These are phyloP conservation scores for Phytophthora litchii DNA, from an alignment of 352 stramenopile species.

Conservation along the genomic window DNA sequence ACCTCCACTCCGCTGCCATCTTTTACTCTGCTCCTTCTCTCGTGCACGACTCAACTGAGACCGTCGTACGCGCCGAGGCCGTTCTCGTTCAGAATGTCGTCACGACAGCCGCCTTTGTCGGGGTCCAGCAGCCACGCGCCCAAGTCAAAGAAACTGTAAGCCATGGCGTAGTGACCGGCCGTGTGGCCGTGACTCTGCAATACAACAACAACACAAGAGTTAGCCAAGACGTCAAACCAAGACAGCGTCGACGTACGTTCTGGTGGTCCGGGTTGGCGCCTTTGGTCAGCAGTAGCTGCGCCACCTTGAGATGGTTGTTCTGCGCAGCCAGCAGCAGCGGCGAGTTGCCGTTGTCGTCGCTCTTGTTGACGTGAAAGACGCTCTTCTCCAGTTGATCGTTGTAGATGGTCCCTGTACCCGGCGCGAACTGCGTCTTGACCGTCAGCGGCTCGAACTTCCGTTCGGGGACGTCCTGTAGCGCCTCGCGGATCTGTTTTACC, in stretches of 20 bases:
- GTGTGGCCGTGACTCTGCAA: slow-evolving; percentile 88
- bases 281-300: slow-evolving; percentile 90
- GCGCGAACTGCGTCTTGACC: slow-evolving; percentile 70
- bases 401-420: slow-evolving; percentile 92
- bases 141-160: slow-evolving; percentile 92
- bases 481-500: slow-evolving; percentile 89
- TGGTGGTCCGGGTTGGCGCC: slow-evolving; percentile 92
- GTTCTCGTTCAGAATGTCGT: slow-evolving; percentile 92
- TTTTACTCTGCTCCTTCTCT: slow-evolving; percentile 19
- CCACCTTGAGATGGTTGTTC: slow-evolving; percentile 90
- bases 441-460: slow-evolving; percentile 85
- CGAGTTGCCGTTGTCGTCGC: slow-evolving; percentile 92
- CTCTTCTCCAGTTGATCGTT: slow-evolving; percentile 89
- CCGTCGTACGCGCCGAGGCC: slow-evolving; percentile 93
- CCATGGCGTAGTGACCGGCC: slow-evolving; percentile 93
- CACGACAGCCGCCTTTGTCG: slow-evolving; percentile 81
- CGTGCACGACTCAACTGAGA: slow-evolving; percentile 38
- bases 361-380: slow-evolving; percentile 89
- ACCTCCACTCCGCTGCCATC: slow-evolving; percentile 18
- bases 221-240: slow-evolving; percentile 10
- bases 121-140: slow-evolving; percentile 91
- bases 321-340: slow-evolving; percentile 86
- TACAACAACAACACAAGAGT: slow-evolving; percentile 4
- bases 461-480: slow-evolving; percentile 82
- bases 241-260: slow-evolving; percentile 60